phyloP scores from a whole-genome alignment of 331 rosid species.

The Acacia pycnantha region DNA sequence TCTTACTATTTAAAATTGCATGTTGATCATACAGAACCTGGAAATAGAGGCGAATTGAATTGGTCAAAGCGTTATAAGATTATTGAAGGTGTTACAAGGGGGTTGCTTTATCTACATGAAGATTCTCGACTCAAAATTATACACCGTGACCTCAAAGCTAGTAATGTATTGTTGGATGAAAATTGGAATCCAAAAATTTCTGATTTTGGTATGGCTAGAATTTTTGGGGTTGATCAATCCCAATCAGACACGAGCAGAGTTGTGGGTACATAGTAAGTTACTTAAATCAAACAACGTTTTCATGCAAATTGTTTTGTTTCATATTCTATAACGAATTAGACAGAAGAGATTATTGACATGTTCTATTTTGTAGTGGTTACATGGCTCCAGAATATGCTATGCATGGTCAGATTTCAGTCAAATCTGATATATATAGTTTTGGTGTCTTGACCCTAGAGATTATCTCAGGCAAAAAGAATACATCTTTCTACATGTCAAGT shows the following conservation, averaged over 20 bases:
- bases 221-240: conserved; percentile 39
- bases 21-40: not conserved
- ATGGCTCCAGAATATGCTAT: conserved; percentile 41
- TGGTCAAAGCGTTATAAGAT: conserved; percentile 49
- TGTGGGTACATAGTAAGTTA: conserved; percentile 41
- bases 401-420: conserved; percentile 34
- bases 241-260: conserved; percentile 34
- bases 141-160: conserved; percentile 54
- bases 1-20: not conserved
- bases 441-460: conserved; percentile 36
- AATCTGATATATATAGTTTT: conserved; percentile 38
- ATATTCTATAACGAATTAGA: not conserved
- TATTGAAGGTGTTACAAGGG: conserved; percentile 41
- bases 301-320: not conserved
- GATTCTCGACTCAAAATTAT: conserved; percentile 44
- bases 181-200: conserved; percentile 42
- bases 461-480: conserved; percentile 27
- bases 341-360: not conserved
- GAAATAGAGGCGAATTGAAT: conserved; percentile 11
- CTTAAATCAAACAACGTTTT: not conserved
- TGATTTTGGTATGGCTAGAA: conserved; percentile 57
- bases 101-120: conserved; percentile 50
- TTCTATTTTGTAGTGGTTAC: not conserved
- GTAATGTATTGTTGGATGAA: conserved; percentile 43
- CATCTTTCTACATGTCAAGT: not conserved